Conservation (phyloP, 192 early-diverging fungal species). For the Rhizophlyctis rosea region DNA sequence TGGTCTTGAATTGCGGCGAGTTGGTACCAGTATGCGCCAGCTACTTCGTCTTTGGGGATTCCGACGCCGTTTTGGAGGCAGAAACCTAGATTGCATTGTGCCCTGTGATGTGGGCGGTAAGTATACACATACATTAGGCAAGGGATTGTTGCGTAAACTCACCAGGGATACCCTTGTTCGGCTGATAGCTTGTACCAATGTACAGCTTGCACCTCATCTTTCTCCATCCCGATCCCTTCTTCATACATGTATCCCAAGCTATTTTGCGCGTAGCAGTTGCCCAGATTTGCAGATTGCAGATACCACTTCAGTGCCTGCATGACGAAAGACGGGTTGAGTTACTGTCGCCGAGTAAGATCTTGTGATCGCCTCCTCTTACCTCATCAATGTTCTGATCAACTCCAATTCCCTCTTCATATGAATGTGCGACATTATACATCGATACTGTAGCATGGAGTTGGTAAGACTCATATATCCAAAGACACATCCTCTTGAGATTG, state of each 20-base stretch:
- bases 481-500: not conserved
- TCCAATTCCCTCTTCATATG: conserved; percentile 56
- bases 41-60: conserved; percentile 43
- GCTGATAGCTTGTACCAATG: conserved; percentile 75
- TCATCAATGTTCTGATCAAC: conserved; percentile 30
- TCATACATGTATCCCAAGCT: conserved; percentile 80
- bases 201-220: conserved; percentile 59
- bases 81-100: conserved; percentile 79
- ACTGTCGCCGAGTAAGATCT: not conserved
- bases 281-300: conserved; percentile 53
- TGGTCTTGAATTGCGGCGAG: conserved; percentile 50
- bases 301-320: conserved; percentile 57
- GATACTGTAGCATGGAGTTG: too few species aligned
- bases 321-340: not conserved
- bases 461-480: not conserved
- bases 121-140: too few species aligned
- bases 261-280: conserved; percentile 75
- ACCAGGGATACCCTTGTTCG: conserved; percentile 71
- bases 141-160: too few species aligned
- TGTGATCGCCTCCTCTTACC: not conserved
- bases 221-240: conserved; percentile 70
- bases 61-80: conserved; percentile 78
- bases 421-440: conserved; percentile 63
- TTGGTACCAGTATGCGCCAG: conserved; percentile 51
- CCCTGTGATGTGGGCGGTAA: too few species aligned